Evolutionary conservation across 140 eudicot genomes (phyloP).

Genomic region (Ambrosia hybrid): DNA sequence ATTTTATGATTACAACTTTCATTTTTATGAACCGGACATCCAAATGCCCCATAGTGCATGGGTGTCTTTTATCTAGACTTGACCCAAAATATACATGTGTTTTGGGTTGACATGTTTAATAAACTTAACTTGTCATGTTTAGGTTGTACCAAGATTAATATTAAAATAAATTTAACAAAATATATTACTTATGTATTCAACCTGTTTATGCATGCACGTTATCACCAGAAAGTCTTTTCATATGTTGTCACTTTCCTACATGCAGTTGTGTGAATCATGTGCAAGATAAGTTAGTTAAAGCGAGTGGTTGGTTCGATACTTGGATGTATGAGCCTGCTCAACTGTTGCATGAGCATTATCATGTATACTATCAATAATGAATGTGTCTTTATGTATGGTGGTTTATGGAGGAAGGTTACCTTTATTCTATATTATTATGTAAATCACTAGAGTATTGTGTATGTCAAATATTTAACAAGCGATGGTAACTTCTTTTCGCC

Average conservation of each 20-base stretch:
- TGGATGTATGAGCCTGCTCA: constrained; percentile 21
- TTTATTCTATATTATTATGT: too few species aligned
- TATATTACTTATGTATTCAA: neutral
- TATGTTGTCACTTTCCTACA: neutral
- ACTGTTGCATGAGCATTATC: constrained; percentile 12
- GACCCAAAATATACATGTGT: neutral
- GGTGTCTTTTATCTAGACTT: neutral
- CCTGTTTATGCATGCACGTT: neutral
- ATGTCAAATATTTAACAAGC: neutral
- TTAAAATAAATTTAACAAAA: neutral
- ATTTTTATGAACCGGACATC: neutral
- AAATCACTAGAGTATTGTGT: neutral
- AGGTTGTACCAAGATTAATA: neutral
- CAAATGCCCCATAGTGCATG: neutral
- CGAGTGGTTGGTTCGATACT: constrained; percentile 9
- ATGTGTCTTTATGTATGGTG: neutral
- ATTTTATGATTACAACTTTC: neutral
- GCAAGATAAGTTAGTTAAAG: constrained; percentile 1
- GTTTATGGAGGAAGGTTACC: neutral
- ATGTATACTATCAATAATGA: constrained; percentile 4
- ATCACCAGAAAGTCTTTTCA: neutral
- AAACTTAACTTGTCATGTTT: neutral
- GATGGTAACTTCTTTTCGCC: too few species aligned
- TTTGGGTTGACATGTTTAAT: neutral
- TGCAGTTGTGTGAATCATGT: constrained; percentile 15